These are phyloP conservation scores for Vararia minispora DNA, from an alignment of 768 basidiomycete species.

Conservation along the genomic window DNA sequence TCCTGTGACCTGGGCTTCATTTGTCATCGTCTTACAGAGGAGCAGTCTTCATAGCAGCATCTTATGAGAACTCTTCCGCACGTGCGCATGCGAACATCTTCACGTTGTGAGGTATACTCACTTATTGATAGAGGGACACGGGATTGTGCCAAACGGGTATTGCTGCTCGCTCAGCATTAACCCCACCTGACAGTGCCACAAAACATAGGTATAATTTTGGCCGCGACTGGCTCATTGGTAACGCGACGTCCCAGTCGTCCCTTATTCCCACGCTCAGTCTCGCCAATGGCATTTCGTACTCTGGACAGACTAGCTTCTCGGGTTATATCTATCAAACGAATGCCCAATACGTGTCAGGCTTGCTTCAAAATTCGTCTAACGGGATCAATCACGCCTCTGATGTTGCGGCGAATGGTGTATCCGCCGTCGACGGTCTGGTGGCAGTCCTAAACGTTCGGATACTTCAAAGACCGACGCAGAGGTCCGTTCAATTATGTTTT, in stretches of 20 bases:
- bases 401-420: constrained; percentile 40
- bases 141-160: too few relatives aligned
- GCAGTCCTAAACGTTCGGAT: constrained; percentile 70
- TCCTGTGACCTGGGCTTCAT: too few relatives aligned
- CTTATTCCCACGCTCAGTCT: constrained; percentile 34
- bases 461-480: too few relatives aligned
- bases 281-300: constrained; percentile 49
- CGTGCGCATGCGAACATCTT: too few relatives aligned
- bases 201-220: too few relatives aligned
- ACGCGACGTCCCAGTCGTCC: constrained; percentile 45
- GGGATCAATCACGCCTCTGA: constrained; percentile 58
- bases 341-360: constrained; percentile 56
- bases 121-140: too few relatives aligned
- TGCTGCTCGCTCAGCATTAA: too few relatives aligned
- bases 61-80: too few relatives aligned
- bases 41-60: constrained; percentile 65
- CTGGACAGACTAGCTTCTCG: constrained; percentile 48
- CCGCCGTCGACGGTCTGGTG: constrained; percentile 73
- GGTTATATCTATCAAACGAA: constrained; percentile 68
- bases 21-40: constrained; percentile 28
- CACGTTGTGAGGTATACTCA: too few relatives aligned
- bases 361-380: constrained; percentile 56
- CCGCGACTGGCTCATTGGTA: constrained; percentile 77
- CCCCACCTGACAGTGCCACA: too few relatives aligned
- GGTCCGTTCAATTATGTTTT: too few relatives aligned